Evolutionary conservation across 2,329 filamentous ascomycete genomes (phyloP).

Genomic region (Dothideomycetes sp.): DNA sequence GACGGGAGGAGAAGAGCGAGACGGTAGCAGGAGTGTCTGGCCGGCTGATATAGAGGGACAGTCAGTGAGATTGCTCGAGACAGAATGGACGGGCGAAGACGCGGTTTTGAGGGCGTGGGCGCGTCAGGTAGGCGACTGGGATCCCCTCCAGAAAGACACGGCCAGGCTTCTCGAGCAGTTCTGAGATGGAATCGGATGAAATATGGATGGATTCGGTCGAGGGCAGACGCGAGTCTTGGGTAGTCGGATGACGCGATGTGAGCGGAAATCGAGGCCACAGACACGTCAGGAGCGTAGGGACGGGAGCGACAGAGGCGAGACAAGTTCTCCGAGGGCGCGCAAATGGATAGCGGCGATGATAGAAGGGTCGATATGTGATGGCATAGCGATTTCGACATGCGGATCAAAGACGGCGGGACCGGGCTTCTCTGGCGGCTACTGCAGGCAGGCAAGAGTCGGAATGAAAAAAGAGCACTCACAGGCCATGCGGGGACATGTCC

Average conservation of each 20-base stretch:
- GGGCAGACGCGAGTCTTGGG: slow-evolving; percentile 10
- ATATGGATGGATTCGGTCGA: slow-evolving; percentile 18
- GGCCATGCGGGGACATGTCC: slow-evolving; percentile 43
- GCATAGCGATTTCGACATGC: slow-evolving; percentile 1
- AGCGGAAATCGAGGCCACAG: background rate
- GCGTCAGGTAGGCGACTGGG: slow-evolving; percentile 34
- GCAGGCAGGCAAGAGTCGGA: slow-evolving; percentile 6
- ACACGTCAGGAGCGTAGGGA: background rate
- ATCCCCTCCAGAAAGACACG: slow-evolving; percentile 28
- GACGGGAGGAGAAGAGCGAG: slow-evolving; percentile 38
- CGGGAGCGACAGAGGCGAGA: background rate
- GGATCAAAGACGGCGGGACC: slow-evolving; percentile 5
- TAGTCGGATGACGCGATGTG: slow-evolving; percentile 6
- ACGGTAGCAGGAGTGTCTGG: slow-evolving; percentile 54
- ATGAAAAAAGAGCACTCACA: slow-evolving; percentile 42
- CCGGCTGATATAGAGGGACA: slow-evolving; percentile 40
- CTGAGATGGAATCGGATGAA: slow-evolving; percentile 33
- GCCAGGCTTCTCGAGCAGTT: slow-evolving; percentile 18
- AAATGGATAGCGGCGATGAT: background rate
- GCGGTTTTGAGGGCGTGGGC: slow-evolving; percentile 23
- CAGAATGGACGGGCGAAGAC: slow-evolving; percentile 21
- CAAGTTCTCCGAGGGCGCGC: background rate
- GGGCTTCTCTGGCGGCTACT: background rate
- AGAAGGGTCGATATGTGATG: background rate
- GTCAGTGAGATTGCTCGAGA: slow-evolving; percentile 32